Base-by-base conservation (phyloP, 2,329 filamentous ascomycete genomes). In the Ceratocystis albifundus region DNA sequence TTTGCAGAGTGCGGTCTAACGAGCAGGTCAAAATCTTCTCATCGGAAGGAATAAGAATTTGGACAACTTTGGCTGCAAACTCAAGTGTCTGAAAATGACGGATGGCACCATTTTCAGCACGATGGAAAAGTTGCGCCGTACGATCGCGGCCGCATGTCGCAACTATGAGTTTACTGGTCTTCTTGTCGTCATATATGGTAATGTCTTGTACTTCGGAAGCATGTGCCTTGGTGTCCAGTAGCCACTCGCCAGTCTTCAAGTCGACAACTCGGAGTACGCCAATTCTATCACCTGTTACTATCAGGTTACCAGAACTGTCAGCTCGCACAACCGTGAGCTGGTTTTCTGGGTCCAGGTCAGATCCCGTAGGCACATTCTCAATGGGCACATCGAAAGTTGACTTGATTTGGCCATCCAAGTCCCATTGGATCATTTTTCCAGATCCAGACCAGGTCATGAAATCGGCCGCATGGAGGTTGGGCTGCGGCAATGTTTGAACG, bases 81-180 rank as follows among this genome's bases (percentile, higher is more conserved):
- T 99, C 93, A 66, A 97, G 83, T 0, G 94, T 99, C 74, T 99
- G 94, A 64, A 96, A 83, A 67, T 96, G 83, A 67, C 88, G 83
- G 74, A 95, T 88, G 2, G 76, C 76, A 1, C 84, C 81, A 12
- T 76, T 78, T 1, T 77, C 76, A 22, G 61, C 45, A 30, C 80
- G 79, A 68, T 84, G 80, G 73, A 96, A 97, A n/a, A 99, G 78
- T 74, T 99, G 94, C 0, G 93, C 84, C n/a, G 88, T 96, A 63
- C 94, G 87, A 75, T 99, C 94, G 70, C 94, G 83, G 45, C 90
- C 89, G 73, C 88, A 92, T 10, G 87, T 91, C 20, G 89, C 93
- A 70, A 97, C 80, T 59, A 96, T 78, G 45, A 84, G 82, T 61
- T 78, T 80, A 0, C 81, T 78, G 0, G 82, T 79, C 28, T 68